Conservation (phyloP, 2,329 filamentous ascomycete genomes). For the Incumbomyces lentus region DNA sequence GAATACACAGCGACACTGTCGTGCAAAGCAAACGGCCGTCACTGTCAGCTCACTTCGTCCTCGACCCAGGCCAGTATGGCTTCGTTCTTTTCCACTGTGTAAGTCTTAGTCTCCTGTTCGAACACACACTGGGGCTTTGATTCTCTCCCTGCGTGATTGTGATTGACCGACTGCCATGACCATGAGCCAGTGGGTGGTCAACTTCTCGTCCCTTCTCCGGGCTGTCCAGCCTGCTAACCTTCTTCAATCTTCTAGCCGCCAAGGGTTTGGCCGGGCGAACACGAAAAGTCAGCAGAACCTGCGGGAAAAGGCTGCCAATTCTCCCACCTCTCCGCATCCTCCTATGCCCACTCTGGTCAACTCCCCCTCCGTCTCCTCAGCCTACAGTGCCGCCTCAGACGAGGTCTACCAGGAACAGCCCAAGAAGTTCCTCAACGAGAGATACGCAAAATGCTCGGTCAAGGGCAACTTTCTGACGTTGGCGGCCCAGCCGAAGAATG, state of each 20-base stretch:
- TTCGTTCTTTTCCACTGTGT: constrained; percentile 42
- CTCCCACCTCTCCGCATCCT: constrained; percentile 24
- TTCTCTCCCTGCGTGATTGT: constrained; percentile 5
- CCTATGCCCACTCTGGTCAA: constrained; percentile 27
- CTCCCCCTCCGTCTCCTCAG: constrained; percentile 32
- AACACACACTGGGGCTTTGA: not conserved
- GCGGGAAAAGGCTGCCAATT: constrained; percentile 17
- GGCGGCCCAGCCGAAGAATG: constrained; percentile 82
- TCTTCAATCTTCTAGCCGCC: constrained; percentile 29
- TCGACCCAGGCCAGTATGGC: constrained; percentile 28
- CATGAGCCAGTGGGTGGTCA: constrained; percentile 8
- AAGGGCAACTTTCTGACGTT: constrained; percentile 97
- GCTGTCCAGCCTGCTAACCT: constrained; percentile 23
- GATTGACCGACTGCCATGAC: constrained; percentile 4
- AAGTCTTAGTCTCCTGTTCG: constrained; percentile 24
- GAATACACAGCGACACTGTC: not conserved
- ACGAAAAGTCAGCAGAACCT: constrained; percentile 35
- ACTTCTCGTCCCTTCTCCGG: constrained; percentile 13
- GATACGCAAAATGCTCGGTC: constrained; percentile 69
- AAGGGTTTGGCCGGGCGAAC: constrained; percentile 39
- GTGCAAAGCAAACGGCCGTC: not conserved
- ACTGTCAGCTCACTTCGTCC: not conserved
- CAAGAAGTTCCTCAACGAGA: constrained; percentile 43
- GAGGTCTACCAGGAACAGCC: constrained; percentile 31
- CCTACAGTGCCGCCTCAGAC: constrained; percentile 28